Conservation (phyloP, 2,329 filamentous ascomycete genomes). For the Metarhizium album region DNA sequence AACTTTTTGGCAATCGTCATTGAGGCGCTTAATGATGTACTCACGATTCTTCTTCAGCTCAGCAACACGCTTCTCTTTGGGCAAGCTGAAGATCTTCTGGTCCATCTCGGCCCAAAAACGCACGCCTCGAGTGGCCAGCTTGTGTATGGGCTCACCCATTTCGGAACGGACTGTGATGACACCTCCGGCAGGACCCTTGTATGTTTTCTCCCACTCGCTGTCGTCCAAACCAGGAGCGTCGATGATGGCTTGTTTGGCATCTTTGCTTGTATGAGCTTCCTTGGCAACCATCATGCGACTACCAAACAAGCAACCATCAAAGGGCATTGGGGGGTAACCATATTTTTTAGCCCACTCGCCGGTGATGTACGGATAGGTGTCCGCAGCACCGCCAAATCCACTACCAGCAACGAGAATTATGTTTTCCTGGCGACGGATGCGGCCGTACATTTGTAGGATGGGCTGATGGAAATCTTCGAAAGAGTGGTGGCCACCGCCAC, state of each 20-base stretch:
- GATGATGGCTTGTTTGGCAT: conserved; percentile 82
- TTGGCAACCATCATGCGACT: conserved; percentile 93
- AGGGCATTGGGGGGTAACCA: conserved; percentile 87
- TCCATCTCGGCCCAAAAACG: conserved; percentile 99
- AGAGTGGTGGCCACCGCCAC: conserved; percentile 89
- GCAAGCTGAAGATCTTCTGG: conserved; percentile 90
- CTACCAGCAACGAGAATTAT: conserved; percentile 83
- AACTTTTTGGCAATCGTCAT: conserved; percentile 92
- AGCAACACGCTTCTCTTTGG: conserved; percentile 84
- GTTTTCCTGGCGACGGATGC: conserved; percentile 76
- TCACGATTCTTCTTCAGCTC: conserved; percentile 82
- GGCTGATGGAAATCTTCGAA: conserved; percentile 94
- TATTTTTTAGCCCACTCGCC: conserved; percentile 80
- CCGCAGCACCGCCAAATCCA: conserved; percentile 81
- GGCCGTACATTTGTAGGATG: conserved; percentile 80
- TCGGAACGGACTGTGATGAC: conserved; percentile 95
- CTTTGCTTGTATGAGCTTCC: conserved; percentile 79
- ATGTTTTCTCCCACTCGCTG: conserved; percentile 80
- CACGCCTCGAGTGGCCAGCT: conserved; percentile 92
- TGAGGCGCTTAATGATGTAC: conserved; percentile 91
- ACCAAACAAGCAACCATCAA: conserved; percentile 82
- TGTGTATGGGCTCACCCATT: conserved; percentile 99
- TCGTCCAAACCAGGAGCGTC: conserved; percentile 78
- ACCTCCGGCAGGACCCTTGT: conserved; percentile 82
- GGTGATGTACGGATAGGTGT: conserved; percentile 86